Evolutionary conservation across 2,329 filamentous ascomycete genomes (phyloP), one percentile per base, ranked within the genome.

Genomic region (Emmonsia crescens): DNA sequence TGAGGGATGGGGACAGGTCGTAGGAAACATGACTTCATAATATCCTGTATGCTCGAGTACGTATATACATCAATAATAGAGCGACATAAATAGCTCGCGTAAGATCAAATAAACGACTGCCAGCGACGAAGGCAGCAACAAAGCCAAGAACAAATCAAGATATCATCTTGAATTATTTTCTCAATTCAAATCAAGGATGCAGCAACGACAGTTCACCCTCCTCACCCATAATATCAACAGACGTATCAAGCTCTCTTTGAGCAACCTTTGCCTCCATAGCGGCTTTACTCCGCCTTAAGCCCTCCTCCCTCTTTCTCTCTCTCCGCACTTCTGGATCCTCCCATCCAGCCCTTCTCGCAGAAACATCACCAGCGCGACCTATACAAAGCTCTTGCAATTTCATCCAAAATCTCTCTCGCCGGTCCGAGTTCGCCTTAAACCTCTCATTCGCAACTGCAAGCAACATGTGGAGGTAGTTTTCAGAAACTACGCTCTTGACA

Each of bases 361-460:
- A 27, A 19, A 31, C 8, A 60, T 65, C 31, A 42, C 66, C 66
- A 5, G 38, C 5, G 19, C 33, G 62, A 12, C 27, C 33, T 5
- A 65, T 67, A 61, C 58, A 71, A 3, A 70, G 44, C 12, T 70
- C 62, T 31, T 75, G 59, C 31, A 77, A 58, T 31, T 63, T 66
- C 29, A 62, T 48, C 40, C 71, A 66, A 59, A 78, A 78, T 57
- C 77, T 69, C 40, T 74, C 70, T 36, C 72, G 76, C 14, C 77
- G 71, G 59, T 76, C 72, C 8, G 65, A 63, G 63, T 79, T 79
- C 21, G 71, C 69, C 21, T 60, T 63, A 62, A 79, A 79, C 24
- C 77, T 66, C 72, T 90, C 84, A 69, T 94, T 92, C 8, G 87
- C 85, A 61, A 96, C 82, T 3, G 76, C 73, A 14, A 92, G 75